A percentile compares a stretch with the other conserved stretches of the same genome.
These are phyloP conservation scores for Miamiensis avidus DNA, from an alignment of 169 alveolate species.

Conservation along the genomic window DNA sequence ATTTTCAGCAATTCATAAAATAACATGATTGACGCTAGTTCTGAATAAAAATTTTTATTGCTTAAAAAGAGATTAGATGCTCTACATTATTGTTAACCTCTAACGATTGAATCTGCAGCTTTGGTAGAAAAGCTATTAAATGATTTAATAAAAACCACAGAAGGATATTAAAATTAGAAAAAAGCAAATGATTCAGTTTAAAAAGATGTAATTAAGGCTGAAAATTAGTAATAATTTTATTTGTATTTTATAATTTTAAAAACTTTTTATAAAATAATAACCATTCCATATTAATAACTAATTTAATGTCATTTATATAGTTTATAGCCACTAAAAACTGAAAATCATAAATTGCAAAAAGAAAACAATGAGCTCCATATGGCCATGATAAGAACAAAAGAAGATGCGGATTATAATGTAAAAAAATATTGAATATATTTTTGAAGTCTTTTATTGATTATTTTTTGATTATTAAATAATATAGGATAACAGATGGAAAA, in stretches of 20 bases:
- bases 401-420: conserved; percentile 60
- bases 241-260: no score
- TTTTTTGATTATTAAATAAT: not conserved
- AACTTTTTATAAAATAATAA: no score
- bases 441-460: no score
- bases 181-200: conserved; percentile 41
- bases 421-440: no score
- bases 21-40: not conserved
- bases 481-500: conserved; percentile 54
- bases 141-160: conserved; percentile 73
- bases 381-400: conserved; percentile 63
- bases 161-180: conserved; percentile 68
- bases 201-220: conserved; percentile 25
- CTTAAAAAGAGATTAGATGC: conserved; percentile 58
- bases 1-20: not conserved
- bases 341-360: conserved; percentile 62
- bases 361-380: conserved; percentile 76
- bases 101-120: conserved; percentile 66
- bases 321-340: conserved; percentile 65
- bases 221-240: conserved; percentile 19
- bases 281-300: no score
- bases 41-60: conserved; percentile 36
- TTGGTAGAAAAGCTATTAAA: conserved; percentile 67
- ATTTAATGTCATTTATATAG: no score
- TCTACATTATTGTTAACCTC: conserved; percentile 49